These are phyloP conservation scores for Pistacia vera DNA, from an alignment of 345 rosid genomes.

Conservation along the genomic window DNA sequence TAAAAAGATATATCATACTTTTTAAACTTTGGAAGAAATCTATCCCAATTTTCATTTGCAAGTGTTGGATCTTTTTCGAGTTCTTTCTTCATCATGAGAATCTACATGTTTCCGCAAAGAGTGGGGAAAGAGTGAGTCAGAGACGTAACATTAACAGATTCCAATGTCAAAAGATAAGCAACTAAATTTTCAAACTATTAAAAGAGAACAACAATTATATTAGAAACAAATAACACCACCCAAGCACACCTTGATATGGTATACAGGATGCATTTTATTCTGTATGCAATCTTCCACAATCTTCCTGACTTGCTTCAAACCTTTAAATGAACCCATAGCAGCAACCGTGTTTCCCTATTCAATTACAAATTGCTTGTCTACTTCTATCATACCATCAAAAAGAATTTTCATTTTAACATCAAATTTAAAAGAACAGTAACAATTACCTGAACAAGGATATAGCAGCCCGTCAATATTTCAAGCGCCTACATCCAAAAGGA, in stretches of 20 bases:
- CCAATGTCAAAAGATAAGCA: slow-evolving; percentile 15
- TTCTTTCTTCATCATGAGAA: slow-evolving; percentile 90
- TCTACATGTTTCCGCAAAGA: slow-evolving; percentile 34
- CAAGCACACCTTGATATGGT: slow-evolving; percentile 67
- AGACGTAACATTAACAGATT: slow-evolving; percentile 3
- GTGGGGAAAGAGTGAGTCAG: slow-evolving; percentile 5
- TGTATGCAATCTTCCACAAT: slow-evolving; percentile 80
- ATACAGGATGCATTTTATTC: slow-evolving; percentile 87
- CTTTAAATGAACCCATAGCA: slow-evolving; percentile 86
- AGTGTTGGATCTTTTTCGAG: slow-evolving; percentile 80
- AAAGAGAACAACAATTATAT: slow-evolving; percentile 8
- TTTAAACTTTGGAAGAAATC: slow-evolving; percentile 82
- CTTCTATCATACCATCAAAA: slow-evolving; percentile 5
- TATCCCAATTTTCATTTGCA: slow-evolving; percentile 81
- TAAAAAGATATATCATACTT: slow-evolving; percentile 48
- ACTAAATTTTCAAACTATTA: background rate
- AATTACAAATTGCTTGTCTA: background rate
- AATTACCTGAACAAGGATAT: slow-evolving; percentile 88
- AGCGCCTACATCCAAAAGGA: slow-evolving; percentile 67
- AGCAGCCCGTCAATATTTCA: slow-evolving; percentile 84
- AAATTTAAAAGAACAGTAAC: slow-evolving; percentile 13
- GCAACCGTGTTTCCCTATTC: slow-evolving; percentile 91
- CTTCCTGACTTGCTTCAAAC: slow-evolving; percentile 80
- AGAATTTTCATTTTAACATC: background rate
- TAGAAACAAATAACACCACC: slow-evolving; percentile 3